Percentiles rank a stretch among this genome's conserved stretches.
These are phyloP conservation scores for Cladorrhinum sp. DNA, from an alignment of 2,329 filamentous ascomycete species.

Conservation along the genomic window DNA sequence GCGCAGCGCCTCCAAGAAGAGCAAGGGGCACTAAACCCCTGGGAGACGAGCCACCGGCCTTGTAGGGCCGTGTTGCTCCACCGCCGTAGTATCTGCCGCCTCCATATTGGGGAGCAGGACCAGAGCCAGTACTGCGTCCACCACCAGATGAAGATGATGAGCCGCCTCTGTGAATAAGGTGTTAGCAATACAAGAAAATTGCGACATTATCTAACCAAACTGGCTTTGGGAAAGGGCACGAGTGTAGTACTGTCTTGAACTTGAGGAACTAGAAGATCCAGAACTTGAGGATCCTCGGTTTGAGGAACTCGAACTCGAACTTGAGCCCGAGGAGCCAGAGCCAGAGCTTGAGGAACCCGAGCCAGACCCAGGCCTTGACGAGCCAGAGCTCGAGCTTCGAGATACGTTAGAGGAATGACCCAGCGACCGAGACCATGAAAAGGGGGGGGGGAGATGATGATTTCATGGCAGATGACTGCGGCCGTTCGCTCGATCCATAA, in stretches of 20 bases:
- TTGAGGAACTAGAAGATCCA: constrained; percentile 1
- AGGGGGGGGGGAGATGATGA: not conserved
- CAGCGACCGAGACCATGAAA: not conserved
- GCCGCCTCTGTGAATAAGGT: constrained; percentile 12
- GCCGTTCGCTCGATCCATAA: not conserved
- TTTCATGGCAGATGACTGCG: not conserved
- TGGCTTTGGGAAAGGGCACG: not conserved
- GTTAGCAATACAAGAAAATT: constrained; percentile 12
- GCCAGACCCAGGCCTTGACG: not conserved
- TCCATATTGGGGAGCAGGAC: constrained; percentile 55
- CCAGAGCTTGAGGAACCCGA: not conserved
- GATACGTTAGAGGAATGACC: not conserved
- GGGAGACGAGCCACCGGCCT: constrained; percentile 47
- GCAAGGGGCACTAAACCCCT: constrained; percentile 52
- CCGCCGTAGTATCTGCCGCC: constrained; percentile 66
- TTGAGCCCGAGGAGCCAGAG: not conserved
- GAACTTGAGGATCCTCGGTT: constrained; percentile 3
- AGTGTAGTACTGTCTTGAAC: not conserved
- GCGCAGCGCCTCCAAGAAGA: constrained; percentile 43
- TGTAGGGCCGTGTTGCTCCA: constrained; percentile 61
- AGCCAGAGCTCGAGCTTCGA: not conserved
- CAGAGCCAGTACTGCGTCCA: constrained; percentile 55
- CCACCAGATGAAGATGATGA: constrained; percentile 33
- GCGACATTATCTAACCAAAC: not conserved
- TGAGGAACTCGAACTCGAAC: not conserved